Base-by-base conservation (phyloP, 1,139 yeast species). In the Kodamaea arcana region DNA sequence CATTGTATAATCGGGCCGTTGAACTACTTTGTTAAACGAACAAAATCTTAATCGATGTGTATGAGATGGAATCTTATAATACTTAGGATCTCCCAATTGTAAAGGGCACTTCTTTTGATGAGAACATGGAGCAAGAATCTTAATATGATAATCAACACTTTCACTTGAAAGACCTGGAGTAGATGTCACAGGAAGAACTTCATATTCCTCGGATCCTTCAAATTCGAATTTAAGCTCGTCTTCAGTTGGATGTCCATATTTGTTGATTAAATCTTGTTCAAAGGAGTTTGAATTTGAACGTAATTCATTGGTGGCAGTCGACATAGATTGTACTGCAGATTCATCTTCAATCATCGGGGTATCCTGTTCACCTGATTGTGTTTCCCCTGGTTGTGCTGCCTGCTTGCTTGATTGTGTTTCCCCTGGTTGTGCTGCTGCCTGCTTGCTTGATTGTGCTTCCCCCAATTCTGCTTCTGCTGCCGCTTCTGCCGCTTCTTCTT, bases 81-180 rank as follows among this genome's bases (percentile, higher is more conserved):
- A 79, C 29, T 78, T 78, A 5, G 90, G 87, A 40, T 82, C 83
- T 11, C 82, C 80, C 22, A 79, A 70, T 54, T 88, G 97, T 36
- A 92, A 62, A 0, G 98, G 97, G 51, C 97, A 90, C 46, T 69
- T 75, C 20, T 81, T 76, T 50, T 88, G 97, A 55, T 92, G 97
- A 0, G 94, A 62, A 53, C 97, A 92, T 3, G 98, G 98, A 0
- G 96, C 96, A 21, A 92, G 51, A 9, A 90, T 71, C 35, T 71
- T 72, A 29, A 83, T 48, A 45, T 80, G 80, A 48, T 72, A 80
- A 44, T 71, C 72, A 3, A 65, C 62, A 47, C 59, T 48, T 44
- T 56, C 49, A 15, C 50, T 29, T 4, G 48, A 32, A 10, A 52
- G 41, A 23, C 34, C 29, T 4, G 31, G 5, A 32, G 15, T 4